Percentiles rank a stretch among this genome's conserved stretches.
Conservation (phyloP, 805 yeast species). For the Ogataea nonfermentans region DNA sequence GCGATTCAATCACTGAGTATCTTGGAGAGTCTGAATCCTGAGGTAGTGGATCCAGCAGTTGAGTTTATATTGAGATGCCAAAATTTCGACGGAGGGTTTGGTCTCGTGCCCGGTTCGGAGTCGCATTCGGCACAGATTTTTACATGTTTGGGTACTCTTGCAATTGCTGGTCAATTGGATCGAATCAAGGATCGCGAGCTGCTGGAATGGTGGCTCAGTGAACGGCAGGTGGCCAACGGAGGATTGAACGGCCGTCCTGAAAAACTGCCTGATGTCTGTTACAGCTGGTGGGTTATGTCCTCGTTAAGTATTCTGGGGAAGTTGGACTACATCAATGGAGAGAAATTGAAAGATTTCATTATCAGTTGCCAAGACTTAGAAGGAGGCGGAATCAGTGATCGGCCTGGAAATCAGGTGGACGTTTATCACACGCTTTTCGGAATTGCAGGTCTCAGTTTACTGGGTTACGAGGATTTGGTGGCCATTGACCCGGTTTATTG, state of each 20-base stretch:
- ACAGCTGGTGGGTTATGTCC: slow-evolving; percentile 95
- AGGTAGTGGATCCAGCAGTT: slow-evolving; percentile 56
- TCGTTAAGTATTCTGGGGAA: slow-evolving; percentile 64
- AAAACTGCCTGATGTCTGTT: slow-evolving; percentile 95
- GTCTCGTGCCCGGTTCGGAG: slow-evolving; percentile 91
- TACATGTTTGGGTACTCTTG: slow-evolving; percentile 79
- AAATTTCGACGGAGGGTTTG: slow-evolving; percentile 96
- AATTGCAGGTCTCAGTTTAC: slow-evolving; percentile 77
- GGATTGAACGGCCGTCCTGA: slow-evolving; percentile 97
- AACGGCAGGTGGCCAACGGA: slow-evolving; percentile 82
- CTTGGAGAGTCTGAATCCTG: slow-evolving; percentile 53
- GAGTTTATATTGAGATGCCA: slow-evolving; percentile 65
- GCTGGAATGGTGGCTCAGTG: slow-evolving; percentile 84
- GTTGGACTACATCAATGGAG: slow-evolving; percentile 74
- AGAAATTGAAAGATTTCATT: slow-evolving; percentile 63
- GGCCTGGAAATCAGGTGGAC: slow-evolving; percentile 89
- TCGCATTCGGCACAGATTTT: slow-evolving; percentile 92
- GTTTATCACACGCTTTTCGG: slow-evolving; percentile 93
- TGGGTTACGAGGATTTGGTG: slow-evolving; percentile 59
- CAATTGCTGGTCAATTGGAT: slow-evolving; percentile 61
- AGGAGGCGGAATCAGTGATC: slow-evolving; percentile 88
- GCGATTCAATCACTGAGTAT: slow-evolving; percentile 74
- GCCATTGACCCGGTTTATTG: slow-evolving; percentile 85
- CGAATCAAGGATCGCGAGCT: slow-evolving; percentile 41
- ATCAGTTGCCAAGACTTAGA: slow-evolving; percentile 71